Conservation (phyloP, 768 basidiomycete genomes). For the Astraeus odoratus region DNA sequence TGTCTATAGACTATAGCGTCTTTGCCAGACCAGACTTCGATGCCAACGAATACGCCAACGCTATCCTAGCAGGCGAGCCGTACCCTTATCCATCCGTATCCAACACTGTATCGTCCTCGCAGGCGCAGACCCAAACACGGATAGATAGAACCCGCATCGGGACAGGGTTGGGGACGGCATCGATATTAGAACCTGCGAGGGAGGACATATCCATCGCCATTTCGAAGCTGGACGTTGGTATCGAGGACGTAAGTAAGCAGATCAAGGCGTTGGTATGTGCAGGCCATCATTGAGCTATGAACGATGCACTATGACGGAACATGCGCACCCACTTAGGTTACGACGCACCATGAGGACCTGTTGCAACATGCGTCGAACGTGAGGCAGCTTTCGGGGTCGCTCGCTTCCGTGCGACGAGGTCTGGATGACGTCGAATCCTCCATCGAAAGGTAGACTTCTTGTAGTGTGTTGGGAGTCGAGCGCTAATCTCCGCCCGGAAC, state of each 20-base stretch:
- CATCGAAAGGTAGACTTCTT: slow-evolving; percentile 58
- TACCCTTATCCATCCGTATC: slow-evolving; percentile 42
- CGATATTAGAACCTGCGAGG: slow-evolving; percentile 49
- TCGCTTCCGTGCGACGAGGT: slow-evolving; percentile 60
- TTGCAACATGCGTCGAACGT: slow-evolving; percentile 78
- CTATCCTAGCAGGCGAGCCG: slow-evolving; percentile 75
- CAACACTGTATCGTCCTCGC: neutral
- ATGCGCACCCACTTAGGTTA: slow-evolving; percentile 46
- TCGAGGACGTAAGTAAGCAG: slow-evolving; percentile 90
- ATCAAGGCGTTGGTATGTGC: slow-evolving; percentile 71
- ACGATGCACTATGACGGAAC: neutral
- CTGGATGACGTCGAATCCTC: slow-evolving; percentile 69
- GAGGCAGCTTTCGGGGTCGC: slow-evolving; percentile 59
- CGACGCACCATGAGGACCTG: slow-evolving; percentile 74
- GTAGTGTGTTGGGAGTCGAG: neutral
- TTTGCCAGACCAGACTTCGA: slow-evolving; percentile 77
- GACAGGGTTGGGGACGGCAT: slow-evolving; percentile 15
- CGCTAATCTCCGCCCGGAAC: neutral
- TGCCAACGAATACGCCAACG: slow-evolving; percentile 85
- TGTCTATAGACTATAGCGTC: slow-evolving; percentile 55
- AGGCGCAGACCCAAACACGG: slow-evolving; percentile 18
- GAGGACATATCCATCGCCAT: slow-evolving; percentile 89
- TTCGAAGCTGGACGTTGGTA: slow-evolving; percentile 76
- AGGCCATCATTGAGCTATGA: neutral
- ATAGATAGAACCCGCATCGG: neutral